These are phyloP conservation scores for Leccinum sublutescens DNA, from an alignment of 768 basidiomycete species.

Conservation along the genomic window DNA sequence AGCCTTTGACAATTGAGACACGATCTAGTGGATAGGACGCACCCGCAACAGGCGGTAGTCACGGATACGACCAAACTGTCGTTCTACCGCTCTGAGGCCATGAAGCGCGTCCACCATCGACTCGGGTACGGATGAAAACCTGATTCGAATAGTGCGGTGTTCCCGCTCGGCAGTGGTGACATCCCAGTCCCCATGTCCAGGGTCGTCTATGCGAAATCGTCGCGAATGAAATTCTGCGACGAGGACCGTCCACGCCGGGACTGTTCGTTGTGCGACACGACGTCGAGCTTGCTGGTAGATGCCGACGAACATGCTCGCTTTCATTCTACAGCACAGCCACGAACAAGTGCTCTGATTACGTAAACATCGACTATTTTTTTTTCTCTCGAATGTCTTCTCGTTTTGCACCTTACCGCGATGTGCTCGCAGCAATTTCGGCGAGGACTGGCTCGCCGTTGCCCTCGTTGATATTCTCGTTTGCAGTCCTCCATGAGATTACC, in stretches of 20 bases:
- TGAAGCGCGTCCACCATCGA: slow-evolving; percentile 52
- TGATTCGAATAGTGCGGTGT: slow-evolving; percentile 37
- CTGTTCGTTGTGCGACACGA: slow-evolving; percentile 3
- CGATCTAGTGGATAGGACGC: slow-evolving; percentile 15
- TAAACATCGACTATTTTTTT: slow-evolving; percentile 16
- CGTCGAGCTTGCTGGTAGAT: slow-evolving; percentile 9
- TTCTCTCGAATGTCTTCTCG: slow-evolving; percentile 26
- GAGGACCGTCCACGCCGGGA: background rate
- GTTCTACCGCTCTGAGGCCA: slow-evolving; percentile 55
- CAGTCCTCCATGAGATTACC: slow-evolving; percentile 81
- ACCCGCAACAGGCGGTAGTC: slow-evolving; percentile 46
- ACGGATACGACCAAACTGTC: slow-evolving; percentile 47
- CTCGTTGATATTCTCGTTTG: slow-evolving; percentile 76
- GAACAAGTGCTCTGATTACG: slow-evolving; percentile 13
- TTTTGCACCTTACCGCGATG: slow-evolving; percentile 49
- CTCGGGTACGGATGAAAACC: slow-evolving; percentile 39
- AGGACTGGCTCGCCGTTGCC: slow-evolving; percentile 75
- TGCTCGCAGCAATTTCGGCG: slow-evolving; percentile 57
- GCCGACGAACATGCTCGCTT: slow-evolving; percentile 15
- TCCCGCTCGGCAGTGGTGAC: slow-evolving; percentile 5
- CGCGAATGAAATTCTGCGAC: slow-evolving; percentile 4
- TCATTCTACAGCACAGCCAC: slow-evolving; percentile 17
- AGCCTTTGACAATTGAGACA: slow-evolving; percentile 1
- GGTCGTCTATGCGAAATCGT: slow-evolving; percentile 26
- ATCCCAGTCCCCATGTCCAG: slow-evolving; percentile 19